phyloP scores from a whole-genome alignment of 1,284 basidiomycete genomes.

The Leccinum griseonigrum region DNA sequence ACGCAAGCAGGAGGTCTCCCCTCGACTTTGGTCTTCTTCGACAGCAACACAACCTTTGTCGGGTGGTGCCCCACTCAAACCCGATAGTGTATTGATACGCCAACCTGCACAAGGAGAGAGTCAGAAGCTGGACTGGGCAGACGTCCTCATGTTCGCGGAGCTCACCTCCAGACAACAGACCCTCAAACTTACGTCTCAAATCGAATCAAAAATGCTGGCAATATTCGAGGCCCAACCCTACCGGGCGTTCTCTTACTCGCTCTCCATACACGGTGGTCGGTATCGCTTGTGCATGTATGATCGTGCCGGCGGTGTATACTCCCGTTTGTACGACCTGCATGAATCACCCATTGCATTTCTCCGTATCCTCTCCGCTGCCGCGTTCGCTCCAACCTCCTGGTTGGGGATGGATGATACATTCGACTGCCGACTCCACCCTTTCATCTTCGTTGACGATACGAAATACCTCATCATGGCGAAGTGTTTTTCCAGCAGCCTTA shows the following conservation, averaged over 20 bases:
- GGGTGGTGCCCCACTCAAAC: neutral
- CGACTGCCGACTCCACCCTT: neutral
- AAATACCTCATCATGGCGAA: neutral
- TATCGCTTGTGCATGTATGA: conserved; percentile 2
- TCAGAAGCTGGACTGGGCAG: neutral
- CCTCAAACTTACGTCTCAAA: neutral
- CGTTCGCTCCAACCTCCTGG: neutral
- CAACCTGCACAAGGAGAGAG: neutral
- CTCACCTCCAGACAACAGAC: neutral
- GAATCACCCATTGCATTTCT: neutral
- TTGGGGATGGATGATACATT: neutral
- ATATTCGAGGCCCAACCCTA: neutral
- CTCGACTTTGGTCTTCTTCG: neutral
- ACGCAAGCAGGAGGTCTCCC: neutral
- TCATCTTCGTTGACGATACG: neutral
- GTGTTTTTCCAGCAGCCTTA: neutral
- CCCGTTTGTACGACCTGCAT: neutral
- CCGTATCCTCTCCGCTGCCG: neutral
- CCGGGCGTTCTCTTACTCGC: neutral
- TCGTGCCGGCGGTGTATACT: neutral
- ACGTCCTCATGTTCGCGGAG: conserved; percentile 1
- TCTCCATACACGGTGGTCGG: neutral
- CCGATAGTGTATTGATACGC: neutral
- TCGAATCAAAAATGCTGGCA: neutral
- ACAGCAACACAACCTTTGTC: neutral